Percentiles rank a stretch among this genome's conserved stretches.
Evolutionary conservation across 192 early-diverging fungal genomes (phyloP).

Genomic region (Coemansia sp.): DNA sequence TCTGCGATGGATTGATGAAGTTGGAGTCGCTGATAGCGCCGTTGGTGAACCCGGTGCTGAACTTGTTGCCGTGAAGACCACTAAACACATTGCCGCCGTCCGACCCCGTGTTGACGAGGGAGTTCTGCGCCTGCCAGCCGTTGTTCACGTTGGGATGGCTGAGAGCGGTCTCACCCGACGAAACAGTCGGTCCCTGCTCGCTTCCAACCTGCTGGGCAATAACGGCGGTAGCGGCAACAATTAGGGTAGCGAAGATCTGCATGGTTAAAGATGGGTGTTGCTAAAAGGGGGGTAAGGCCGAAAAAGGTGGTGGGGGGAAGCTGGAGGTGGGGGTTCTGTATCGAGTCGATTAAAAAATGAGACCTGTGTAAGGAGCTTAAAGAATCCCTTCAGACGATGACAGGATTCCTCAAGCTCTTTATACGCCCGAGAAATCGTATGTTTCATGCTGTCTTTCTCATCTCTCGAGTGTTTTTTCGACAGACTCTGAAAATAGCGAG

Average conservation of each 20-base stretch:
- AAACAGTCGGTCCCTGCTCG: conserved; percentile 23
- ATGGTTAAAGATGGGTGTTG: conserved; percentile 15
- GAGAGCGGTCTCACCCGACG: conserved; percentile 32
- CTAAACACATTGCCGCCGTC: conserved; percentile 35
- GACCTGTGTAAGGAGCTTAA: conserved; percentile 34
- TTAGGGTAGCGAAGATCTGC: conserved; percentile 51
- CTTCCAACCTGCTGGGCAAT: conserved; percentile 48
- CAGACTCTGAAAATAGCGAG: background rate
- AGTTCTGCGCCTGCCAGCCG: conserved; percentile 40
- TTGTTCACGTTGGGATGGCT: conserved; percentile 50
- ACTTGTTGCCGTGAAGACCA: conserved; percentile 20
- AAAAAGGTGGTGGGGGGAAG: too few species aligned
- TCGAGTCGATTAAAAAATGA: conserved; percentile 27
- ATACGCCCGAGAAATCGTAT: background rate
- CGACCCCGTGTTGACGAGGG: conserved; percentile 20
- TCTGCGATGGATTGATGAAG: conserved; percentile 21
- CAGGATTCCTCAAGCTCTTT: background rate
- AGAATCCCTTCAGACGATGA: background rate
- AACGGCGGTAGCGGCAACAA: conserved; percentile 52
- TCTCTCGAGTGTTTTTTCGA: background rate
- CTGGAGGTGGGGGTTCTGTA: background rate
- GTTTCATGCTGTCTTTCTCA: background rate
- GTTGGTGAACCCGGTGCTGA: conserved; percentile 24
- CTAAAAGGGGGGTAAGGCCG: background rate
- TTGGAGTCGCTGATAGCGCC: conserved; percentile 23